Evolutionary conservation across 805 yeast genomes (phyloP).

Genomic region (Hanseniaspora singularis): DNA sequence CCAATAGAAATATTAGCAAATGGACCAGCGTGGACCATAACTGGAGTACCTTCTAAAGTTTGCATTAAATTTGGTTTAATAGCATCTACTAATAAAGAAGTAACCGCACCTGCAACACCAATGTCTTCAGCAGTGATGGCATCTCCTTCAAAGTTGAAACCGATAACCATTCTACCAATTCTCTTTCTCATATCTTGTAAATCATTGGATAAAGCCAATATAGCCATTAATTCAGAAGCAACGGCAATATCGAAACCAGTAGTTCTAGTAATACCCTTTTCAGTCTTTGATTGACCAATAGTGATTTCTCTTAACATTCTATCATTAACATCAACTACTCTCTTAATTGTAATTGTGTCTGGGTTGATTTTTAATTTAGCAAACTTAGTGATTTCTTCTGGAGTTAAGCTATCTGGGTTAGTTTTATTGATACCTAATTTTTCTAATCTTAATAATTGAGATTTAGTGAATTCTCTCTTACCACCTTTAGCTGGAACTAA

Average conservation of each 20-base stretch:
- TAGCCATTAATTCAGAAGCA: conserved; percentile 94
- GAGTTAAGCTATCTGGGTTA: conserved; percentile 67
- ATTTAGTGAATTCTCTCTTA: conserved; percentile 59
- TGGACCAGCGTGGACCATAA: conserved; percentile 95
- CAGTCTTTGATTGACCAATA: conserved; percentile 85
- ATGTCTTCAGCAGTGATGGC: conserved; percentile 91
- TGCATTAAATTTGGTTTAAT: conserved; percentile 95
- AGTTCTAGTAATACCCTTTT: conserved; percentile 71
- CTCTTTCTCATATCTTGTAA: conserved; percentile 76
- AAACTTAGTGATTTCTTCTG: conserved; percentile 60
- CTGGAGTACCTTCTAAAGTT: conserved; percentile 95
- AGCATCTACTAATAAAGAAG: conserved; percentile 91
- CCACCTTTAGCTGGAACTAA: conserved; percentile 82
- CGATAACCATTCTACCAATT: conserved; percentile 82
- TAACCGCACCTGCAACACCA: conserved; percentile 90
- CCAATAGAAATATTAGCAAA: conserved; percentile 96
- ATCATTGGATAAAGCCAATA: conserved; percentile 69
- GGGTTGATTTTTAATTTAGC: conserved; percentile 85
- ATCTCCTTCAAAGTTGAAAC: conserved; percentile 56
- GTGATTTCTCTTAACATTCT: conserved; percentile 81
- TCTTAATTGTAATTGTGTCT: conserved; percentile 74
- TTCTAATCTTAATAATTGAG: conserved; percentile 62
- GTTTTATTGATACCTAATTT: conserved; percentile 74
- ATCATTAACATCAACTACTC: conserved; percentile 92
- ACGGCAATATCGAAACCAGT: conserved; percentile 95